Evolutionary conservation across 2,329 filamentous ascomycete species (phyloP), one percentile per base, ranked within the genome.

Genomic region (Didymella sp.): DNA sequence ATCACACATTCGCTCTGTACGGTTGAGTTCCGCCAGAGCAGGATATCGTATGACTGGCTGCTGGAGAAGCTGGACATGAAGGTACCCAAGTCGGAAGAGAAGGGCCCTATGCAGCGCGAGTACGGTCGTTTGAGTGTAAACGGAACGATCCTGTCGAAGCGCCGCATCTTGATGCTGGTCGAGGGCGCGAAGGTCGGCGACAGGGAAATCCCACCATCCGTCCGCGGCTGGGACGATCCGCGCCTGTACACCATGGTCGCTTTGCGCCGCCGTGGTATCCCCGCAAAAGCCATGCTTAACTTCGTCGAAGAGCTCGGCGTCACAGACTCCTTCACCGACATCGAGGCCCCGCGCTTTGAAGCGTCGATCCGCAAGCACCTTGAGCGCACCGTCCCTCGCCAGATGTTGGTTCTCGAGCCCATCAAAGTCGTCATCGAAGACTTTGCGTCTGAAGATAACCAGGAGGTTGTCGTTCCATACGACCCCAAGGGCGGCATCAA

Each of bases 1-100:
- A 96, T 98, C 69, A 93, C 93, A 0, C 94, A 97, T 79, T 94
- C 89, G 13, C 82, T 98, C 19, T 98, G 94, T 75, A 98, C 95
- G 0, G 94, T 90, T 1, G 95, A 98, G 75, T 97, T 98, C 69
- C 87, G 93, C 63, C 86, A 91, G 48, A 89, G 90, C 19, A 82
- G 94, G 57, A 88, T 90, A 43, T 95, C 91, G 35, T 99, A 98
- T 72, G 93, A 98, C 72, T 98, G 87, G 87, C 81, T 98, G 30
- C 91, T 95, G 75, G 87, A 92, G 76, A 85, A 86, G 11, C 82
- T 96, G 13, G 91, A 87, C 31, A 87, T 96, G 54, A 96, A 96
- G 76, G 85, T 92, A 70, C 92, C 77, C 11, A 76, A 74, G 27
- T 79, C 77, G 17, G 80, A 82, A 41, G 79, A 81, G 64, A 81